Base-by-base conservation (phyloP, 106 monocot genomes). In the Alisma plantagoaquatica region DNA sequence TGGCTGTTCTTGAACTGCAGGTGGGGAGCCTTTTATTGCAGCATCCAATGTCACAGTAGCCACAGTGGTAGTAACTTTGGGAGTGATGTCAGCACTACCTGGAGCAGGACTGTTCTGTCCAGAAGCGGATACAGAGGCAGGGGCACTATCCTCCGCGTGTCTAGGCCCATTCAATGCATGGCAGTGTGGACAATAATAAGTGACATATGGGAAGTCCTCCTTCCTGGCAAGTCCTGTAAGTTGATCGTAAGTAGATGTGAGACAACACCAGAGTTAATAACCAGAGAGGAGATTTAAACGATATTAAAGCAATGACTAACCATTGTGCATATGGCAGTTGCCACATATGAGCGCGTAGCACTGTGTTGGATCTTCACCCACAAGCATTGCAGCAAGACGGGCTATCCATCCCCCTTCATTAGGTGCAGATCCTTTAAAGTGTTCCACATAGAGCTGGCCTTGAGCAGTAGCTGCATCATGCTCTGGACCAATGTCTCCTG, bases 311-410 rank as follows among this genome's bases (percentile, higher is more conserved):
- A 38, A 16, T 33, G 26, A 62, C 33, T 31, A 31, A 62, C 62
- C 62, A 50, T 50, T 62, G 66, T 87, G 86, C 77, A 77, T 87
- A 57, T 64, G 81, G 35, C 86, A 87, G 38, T 77, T 71, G 62
- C 64, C 56, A 57, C 86, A 87, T 53, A 81, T 81, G 23, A 87
- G 77, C 0, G 81, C 86, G 59, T 70, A 87, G 59, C 81, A 77
- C 44, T 87, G 86, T 43, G 74, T 65, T 28, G 77, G 81, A 69
- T 87, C 81, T 49, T 87, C 77, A n/a, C n/a, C n/a, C n/a, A n/a
- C n/a, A n/a, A n/a, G n/a, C n/a, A n/a, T n/a, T n/a, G n/a, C n/a
- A n/a, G n/a, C n/a, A n/a, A n/a, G n/a, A n/a, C n/a, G n/a, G n/a
- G n/a, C n/a, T n/a, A n/a, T n/a, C n/a, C n/a, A 81, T 44, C 87